Conservation (phyloP, 495 filamentous ascomycete species). For the Pyrenopolyporus hunteri region DNA sequence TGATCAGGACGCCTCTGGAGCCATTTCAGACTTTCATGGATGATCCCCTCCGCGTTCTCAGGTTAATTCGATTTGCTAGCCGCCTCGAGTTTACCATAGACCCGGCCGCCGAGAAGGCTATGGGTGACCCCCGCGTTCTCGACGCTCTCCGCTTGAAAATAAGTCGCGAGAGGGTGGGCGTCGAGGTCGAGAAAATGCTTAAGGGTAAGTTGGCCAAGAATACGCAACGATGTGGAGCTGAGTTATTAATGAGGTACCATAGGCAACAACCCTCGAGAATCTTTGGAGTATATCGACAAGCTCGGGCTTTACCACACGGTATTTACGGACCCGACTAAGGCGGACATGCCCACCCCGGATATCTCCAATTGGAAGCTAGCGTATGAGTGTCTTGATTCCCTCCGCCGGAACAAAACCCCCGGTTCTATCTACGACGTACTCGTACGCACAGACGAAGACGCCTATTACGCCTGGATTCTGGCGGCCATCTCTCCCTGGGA, state of each 20-base stretch:
- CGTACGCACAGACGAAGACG: slow-evolving; percentile 62
- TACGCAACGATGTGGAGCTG: not conserved
- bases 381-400: slow-evolving; percentile 57
- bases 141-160: slow-evolving; percentile 85
- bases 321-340: slow-evolving; percentile 69
- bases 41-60: slow-evolving; percentile 88
- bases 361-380: slow-evolving; percentile 52
- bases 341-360: slow-evolving; percentile 45
- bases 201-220: slow-evolving; percentile 57
- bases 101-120: slow-evolving; percentile 66
- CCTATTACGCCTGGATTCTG: slow-evolving; percentile 76
- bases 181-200: slow-evolving; percentile 90
- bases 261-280: slow-evolving; percentile 71
- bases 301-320: slow-evolving; percentile 80
- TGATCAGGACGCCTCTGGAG: slow-evolving; percentile 86
- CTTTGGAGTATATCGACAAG: slow-evolving; percentile 74
- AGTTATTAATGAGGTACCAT: slow-evolving; percentile 10
- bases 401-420: slow-evolving; percentile 55
- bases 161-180: slow-evolving; percentile 82
- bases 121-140: slow-evolving; percentile 76
- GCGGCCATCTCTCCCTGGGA: slow-evolving; percentile 79
- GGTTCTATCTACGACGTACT: slow-evolving; percentile 60
- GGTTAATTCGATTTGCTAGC: slow-evolving; percentile 88
- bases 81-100: slow-evolving; percentile 81
- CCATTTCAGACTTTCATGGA: slow-evolving; percentile 94